Conservation (phyloP, 768 basidiomycete genomes). For the Phanerochaete sordida region DNA sequence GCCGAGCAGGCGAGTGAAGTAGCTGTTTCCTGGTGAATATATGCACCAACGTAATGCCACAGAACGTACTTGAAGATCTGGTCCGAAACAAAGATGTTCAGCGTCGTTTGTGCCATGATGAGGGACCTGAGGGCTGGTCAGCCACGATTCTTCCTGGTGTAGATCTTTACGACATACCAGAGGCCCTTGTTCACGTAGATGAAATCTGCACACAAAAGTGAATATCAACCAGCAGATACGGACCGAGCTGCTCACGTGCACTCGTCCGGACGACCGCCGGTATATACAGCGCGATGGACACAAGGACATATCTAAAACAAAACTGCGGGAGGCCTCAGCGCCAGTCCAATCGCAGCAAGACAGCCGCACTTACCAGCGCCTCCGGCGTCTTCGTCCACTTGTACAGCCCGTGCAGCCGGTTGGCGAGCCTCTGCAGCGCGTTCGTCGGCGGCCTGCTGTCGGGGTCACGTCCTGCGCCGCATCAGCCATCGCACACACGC, state of each 20-base stretch:
- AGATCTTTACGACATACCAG: slow-evolving; percentile 30
- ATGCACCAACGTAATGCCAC: not conserved
- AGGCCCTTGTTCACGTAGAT: slow-evolving; percentile 43
- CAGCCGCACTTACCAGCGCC: slow-evolving; percentile 29
- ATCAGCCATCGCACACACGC: not conserved
- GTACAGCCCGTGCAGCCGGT: slow-evolving; percentile 31
- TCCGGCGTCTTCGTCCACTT: slow-evolving; percentile 40
- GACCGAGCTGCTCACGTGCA: slow-evolving; percentile 34
- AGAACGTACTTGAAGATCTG: slow-evolving; percentile 45
- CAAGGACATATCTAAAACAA: slow-evolving; percentile 45
- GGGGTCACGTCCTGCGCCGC: slow-evolving; percentile 34
- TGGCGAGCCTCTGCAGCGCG: slow-evolving; percentile 35
- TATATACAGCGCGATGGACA: slow-evolving; percentile 50
- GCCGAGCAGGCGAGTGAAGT: slow-evolving; percentile 41
- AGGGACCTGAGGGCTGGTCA: slow-evolving; percentile 38
- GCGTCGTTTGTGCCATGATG: slow-evolving; percentile 58
- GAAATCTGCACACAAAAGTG: slow-evolving; percentile 28
- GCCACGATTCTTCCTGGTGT: not conserved
- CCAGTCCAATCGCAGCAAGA: not conserved
- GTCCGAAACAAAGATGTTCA: slow-evolving; percentile 55
- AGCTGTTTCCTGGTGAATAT: slow-evolving; percentile 23
- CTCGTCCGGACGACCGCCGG: slow-evolving; percentile 39
- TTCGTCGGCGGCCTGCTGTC: slow-evolving; percentile 48
- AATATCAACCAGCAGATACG: not conserved
- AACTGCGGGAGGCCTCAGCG: slow-evolving; percentile 33